Evolutionary conservation across 2,329 filamentous ascomycete species (phyloP), one percentile per base, ranked within the genome.

Genomic region (Emmonsia crescens): DNA sequence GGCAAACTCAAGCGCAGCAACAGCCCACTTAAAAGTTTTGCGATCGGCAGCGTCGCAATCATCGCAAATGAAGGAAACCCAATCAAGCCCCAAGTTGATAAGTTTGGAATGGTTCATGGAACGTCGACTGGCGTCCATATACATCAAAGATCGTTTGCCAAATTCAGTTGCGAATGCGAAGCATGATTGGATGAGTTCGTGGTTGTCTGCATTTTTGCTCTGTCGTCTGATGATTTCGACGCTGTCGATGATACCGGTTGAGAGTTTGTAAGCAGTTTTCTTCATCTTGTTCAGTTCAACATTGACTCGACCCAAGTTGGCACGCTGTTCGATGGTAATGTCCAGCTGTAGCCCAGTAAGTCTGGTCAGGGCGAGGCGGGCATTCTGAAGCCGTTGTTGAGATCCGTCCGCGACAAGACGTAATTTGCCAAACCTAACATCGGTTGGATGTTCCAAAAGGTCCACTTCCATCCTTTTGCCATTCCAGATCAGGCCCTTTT

Each of bases 161-260:
- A 99, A 99, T 73, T 99, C 94, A 0, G 94, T 97, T n/a, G 94
- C 94, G 70, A 97, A 99, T 48, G 95, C 89, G 74, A 97, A 99
- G 76, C 93, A 99, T 5, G 91, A 96, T 74, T 99, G 94, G 65
- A 99, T 94, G 36, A 99, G 84, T 70, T 99, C 94, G 69, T 96
- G 91, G 72, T 93, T 96, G 66, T 94, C 88, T 66, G 93, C 83
- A 9, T 73, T 67, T 55, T 67, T 72, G 0, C 91, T 91, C 74
- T 99, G 93, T 67, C 86, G 86, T 65, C 91, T 84, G 66, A 99
- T 94, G 65, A 90, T 91, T 72, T 96, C 91, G 52, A 99, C 94
- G 72, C 91, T 96, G 74, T 97, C 93, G 91, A 99, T 96, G 75
- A 99, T 97, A 6, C 91, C 91, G 76, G 96, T 97, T 59, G 91